Conservation (phyloP, 331 rosid genomes). For the Acacia concinna region DNA sequence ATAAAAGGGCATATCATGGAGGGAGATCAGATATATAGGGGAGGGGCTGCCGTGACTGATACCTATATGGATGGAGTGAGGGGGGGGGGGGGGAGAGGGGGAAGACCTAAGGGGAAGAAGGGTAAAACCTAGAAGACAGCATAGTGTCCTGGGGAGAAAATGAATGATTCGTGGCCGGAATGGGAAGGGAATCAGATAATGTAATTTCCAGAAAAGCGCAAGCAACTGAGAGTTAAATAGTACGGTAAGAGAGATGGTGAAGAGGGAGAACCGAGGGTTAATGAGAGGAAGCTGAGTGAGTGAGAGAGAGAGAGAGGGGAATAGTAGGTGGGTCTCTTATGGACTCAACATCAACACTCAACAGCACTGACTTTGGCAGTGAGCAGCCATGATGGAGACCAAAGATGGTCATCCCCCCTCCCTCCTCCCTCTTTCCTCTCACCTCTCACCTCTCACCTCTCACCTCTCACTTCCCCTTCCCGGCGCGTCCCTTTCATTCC, state of each 20-base stretch:
- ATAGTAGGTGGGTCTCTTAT: slow-evolving; percentile 22
- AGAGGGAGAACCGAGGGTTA: slow-evolving; percentile 42
- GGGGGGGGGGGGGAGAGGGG: no score
- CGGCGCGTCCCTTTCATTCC: slow-evolving; percentile 37
- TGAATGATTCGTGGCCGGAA: neutral
- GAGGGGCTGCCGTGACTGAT: no score
- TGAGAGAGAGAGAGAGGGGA: neutral
- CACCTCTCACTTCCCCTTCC: no score
- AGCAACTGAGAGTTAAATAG: slow-evolving; percentile 41
- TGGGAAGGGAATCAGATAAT: neutral
- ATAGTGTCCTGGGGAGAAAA: slow-evolving; percentile 27
- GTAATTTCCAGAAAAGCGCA: slow-evolving; percentile 45
- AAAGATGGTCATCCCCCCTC: slow-evolving; percentile 37
- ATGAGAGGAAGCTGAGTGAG: slow-evolving; percentile 2
- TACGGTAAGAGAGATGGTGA: neutral
- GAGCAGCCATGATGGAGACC: slow-evolving; percentile 69
- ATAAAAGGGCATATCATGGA: slow-evolving; percentile 13
- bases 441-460: no score
- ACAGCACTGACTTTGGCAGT: slow-evolving; percentile 75
- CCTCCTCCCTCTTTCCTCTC: no score
- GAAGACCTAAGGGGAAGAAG: neutral
- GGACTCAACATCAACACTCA: slow-evolving; percentile 44
- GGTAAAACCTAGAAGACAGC: neutral
- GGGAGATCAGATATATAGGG: no score
- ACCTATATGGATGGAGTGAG: no score